phyloP scores from a whole-genome alignment of 148 eudicot genomes.

The Nyssa sinensis region DNA sequence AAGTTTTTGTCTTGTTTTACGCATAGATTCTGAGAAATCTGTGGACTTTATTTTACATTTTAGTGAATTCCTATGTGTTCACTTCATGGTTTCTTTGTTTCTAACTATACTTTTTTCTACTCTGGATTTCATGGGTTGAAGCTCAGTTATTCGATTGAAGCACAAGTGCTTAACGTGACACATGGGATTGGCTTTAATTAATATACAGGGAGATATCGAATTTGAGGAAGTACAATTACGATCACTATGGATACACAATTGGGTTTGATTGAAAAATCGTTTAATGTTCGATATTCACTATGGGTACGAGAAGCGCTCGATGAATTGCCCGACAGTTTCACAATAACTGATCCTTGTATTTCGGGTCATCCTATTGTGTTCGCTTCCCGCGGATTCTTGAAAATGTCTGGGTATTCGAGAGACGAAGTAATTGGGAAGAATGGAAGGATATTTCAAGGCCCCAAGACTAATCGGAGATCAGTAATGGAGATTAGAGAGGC shows the following conservation, averaged over 20 bases:
- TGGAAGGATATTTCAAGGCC: constrained; percentile 89
- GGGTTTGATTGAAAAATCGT: constrained; percentile 54
- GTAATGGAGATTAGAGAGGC: constrained; percentile 92
- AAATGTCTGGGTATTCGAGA: constrained; percentile 71
- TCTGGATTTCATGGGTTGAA: constrained; percentile 7
- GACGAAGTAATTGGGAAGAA: constrained; percentile 81
- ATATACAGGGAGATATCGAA: constrained; percentile 20
- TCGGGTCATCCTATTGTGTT: constrained; percentile 88
- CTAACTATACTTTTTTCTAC: no score
- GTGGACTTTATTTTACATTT: background rate
- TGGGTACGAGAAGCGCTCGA: constrained; percentile 75
- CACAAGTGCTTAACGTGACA: constrained; percentile 40
- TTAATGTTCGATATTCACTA: constrained; percentile 50
- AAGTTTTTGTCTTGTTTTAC: background rate
- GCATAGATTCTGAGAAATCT: background rate
- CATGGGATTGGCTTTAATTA: constrained; percentile 67
- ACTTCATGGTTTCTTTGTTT: no score
- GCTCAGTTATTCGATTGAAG: constrained; percentile 18
- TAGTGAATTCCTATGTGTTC: background rate
- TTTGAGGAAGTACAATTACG: constrained; percentile 24
- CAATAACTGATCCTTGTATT: constrained; percentile 81
- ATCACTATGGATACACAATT: constrained; percentile 57
- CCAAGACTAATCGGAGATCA: constrained; percentile 59
- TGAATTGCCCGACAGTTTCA: constrained; percentile 67
- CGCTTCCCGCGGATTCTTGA: constrained; percentile 77